Base-by-base conservation (phyloP, 1,139 yeast genomes). In the Suhomyces kunorum region DNA sequence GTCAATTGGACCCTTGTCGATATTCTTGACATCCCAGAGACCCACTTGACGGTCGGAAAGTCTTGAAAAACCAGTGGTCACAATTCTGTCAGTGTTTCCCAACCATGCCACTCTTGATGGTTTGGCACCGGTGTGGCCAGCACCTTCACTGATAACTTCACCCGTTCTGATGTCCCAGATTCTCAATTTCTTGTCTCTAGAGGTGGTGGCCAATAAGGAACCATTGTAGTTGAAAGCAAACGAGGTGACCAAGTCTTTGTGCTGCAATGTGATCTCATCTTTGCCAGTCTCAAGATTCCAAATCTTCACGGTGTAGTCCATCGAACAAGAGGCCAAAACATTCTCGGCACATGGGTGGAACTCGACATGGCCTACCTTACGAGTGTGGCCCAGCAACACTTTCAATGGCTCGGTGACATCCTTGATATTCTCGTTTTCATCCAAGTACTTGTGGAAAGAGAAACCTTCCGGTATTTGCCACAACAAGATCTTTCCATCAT, bases 21-120 rank as follows among this genome's bases (percentile, higher is more conserved):
- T 71, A 51, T 85, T 79, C 29, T 74, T 72, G 23, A 88, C 73
- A 55, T 92, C 90, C 98, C 98, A 92, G 43, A 92, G 74, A 49
- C 94, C 98, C 48, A 90, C 73, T 66, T 92, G 98, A 62, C 99
- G 89, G 59, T 90, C 98, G 32, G 96, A 87, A 53, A 87, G 76
- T 58, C 86, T 81, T 29, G 95, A 88, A 60, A 92, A 92, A 1
- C 99, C 99, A n/a, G 98, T 90, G 25, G 98, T 90, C 40, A 84
- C 84, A 25, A 92, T 66, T 54, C 97, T 77, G 55, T 90, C 87
- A 35, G 86, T 71, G 54, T 87, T 80, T 23, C 98, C 97, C 48
- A 89, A 67, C 98, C 98, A 92, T 9, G 78, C 80, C 28, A 87
- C 84, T 61, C 98, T 80, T 20, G 90, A 79, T 18, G 88, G 83